Evolutionary conservation across 805 yeast genomes (phyloP), one percentile per base, ranked within the genome.

Genomic region (Priceomyces melissophilus): DNA sequence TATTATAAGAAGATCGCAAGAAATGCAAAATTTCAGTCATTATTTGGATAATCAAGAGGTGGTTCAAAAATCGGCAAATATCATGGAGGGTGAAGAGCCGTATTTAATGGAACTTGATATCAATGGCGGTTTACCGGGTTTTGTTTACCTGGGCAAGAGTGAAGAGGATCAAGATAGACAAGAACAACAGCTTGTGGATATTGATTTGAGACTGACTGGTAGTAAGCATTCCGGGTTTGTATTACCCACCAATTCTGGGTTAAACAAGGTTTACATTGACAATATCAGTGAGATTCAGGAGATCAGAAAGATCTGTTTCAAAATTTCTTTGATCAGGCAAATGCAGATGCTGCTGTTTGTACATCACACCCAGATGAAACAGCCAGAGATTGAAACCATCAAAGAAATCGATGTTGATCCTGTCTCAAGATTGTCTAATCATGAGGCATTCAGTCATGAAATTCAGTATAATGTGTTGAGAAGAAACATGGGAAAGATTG

Each of bases 231-330:
- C 71, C 0, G 49, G 49, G 1, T 65, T 69, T 44, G 61, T 60
- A 4, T 44, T 66, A 33, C 58, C 65, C 53, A 69, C 37, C 43
- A 61, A 69, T 11, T 68, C 70, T 12, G 95, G 96, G 0, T 67
- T 88, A 37, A 78, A 81, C 42, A 71, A 74, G 11, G 66, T 79
- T 7, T 66, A 87, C 41, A 71, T 77, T 50, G 73, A 75, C 14
- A 93, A 90, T 52, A 81, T 93, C 33, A 65, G 71, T 1, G 77
- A 84, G 47, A 87, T 93, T 73, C 97, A 91, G 64, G 88, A 88
- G 50, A 85, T 93, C 28, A 71, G 99, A 43, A 85, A 82, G 48
- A 73, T 87, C 3, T 90, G 97, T 58, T 86, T 88, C 65, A 90
- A 90, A 59, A 87, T 93, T 14, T 82, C 91, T 3, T 67, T 89